Evolutionary conservation across 768 basidiomycete species (phyloP).

Genomic region (Amanita inopinata): DNA sequence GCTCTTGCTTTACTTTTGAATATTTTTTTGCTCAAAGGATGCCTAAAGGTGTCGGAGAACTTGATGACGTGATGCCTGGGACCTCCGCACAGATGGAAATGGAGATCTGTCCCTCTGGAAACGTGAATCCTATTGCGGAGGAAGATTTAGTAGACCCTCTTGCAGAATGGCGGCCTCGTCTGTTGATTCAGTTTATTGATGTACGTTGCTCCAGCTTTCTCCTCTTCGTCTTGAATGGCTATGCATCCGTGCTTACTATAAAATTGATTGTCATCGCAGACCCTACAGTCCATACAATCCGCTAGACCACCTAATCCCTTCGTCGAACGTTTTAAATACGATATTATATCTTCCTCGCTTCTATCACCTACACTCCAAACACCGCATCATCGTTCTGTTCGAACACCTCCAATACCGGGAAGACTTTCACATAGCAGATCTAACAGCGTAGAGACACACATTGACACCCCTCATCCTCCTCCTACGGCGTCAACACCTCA

Average conservation of each 20-base stretch:
- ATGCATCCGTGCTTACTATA: slow-evolving; percentile 2
- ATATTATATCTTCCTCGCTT: slow-evolving; percentile 70
- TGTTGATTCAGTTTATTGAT: slow-evolving; percentile 12
- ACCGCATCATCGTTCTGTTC: slow-evolving; percentile 24
- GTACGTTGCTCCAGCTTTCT: background rate
- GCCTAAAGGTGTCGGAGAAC: slow-evolving; percentile 50
- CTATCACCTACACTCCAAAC: slow-evolving; percentile 49
- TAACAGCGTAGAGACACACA: slow-evolving; percentile 24
- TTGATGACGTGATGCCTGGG: slow-evolving; percentile 48
- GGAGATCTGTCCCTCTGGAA: slow-evolving; percentile 26
- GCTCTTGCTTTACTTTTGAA: background rate
- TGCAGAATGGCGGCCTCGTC: slow-evolving; percentile 28
- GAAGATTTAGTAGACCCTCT: slow-evolving; percentile 18
- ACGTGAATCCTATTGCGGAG: slow-evolving; percentile 10
- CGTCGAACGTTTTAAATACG: slow-evolving; percentile 77
- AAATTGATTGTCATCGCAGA: slow-evolving; percentile 21
- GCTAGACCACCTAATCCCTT: slow-evolving; percentile 38
- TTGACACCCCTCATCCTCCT: slow-evolving; percentile 14
- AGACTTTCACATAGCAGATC: slow-evolving; percentile 36
- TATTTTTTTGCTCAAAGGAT: slow-evolving; percentile 7
- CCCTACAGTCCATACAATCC: slow-evolving; percentile 24
- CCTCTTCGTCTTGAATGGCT: background rate
- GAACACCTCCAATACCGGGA: slow-evolving; percentile 35
- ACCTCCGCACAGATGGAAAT: slow-evolving; percentile 29
- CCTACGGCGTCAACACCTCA: slow-evolving; percentile 14